A percentile compares a stretch with the other conserved stretches of the same genome.
Evolutionary conservation across 257 asterid genomes (phyloP).

Genomic region (Solanum microdontum): DNA sequence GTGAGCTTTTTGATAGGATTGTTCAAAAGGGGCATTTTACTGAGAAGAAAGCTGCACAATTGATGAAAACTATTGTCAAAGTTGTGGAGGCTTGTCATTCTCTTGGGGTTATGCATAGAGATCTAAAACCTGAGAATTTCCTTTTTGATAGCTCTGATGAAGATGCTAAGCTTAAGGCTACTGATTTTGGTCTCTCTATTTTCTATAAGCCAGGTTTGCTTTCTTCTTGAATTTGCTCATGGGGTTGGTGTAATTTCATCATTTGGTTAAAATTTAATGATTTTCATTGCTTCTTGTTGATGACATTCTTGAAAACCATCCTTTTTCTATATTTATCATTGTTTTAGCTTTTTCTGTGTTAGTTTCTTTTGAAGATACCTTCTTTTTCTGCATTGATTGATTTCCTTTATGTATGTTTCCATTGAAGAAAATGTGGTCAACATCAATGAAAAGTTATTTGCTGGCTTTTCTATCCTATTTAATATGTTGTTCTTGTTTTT

Average conservation of each 20-base stretch:
- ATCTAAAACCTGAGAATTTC: slow-evolving; percentile 17
- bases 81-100: slow-evolving; percentile 16
- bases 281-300: background rate
- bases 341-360: background rate
- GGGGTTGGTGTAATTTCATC: background rate
- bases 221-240: background rate
- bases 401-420: background rate
- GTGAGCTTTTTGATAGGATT: slow-evolving; percentile 17
- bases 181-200: slow-evolving; percentile 13
- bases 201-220: slow-evolving; percentile 13
- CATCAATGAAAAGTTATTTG: background rate
- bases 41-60: slow-evolving; percentile 11
- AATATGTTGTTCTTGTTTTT: background rate
- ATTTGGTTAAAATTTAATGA: background rate
- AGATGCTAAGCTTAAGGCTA: slow-evolving; percentile 15
- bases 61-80: slow-evolving; percentile 10
- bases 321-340: background rate
- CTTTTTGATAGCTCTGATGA: slow-evolving; percentile 8
- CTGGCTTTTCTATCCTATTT: background rate
- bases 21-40: slow-evolving; percentile 16
- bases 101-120: slow-evolving; percentile 20
- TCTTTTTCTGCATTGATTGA: background rate
- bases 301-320: background rate
- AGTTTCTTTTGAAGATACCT: background rate
- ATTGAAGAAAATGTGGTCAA: background rate